Conservation (phyloP, 768 basidiomycete species). For the Phylloporus arenicola region DNA sequence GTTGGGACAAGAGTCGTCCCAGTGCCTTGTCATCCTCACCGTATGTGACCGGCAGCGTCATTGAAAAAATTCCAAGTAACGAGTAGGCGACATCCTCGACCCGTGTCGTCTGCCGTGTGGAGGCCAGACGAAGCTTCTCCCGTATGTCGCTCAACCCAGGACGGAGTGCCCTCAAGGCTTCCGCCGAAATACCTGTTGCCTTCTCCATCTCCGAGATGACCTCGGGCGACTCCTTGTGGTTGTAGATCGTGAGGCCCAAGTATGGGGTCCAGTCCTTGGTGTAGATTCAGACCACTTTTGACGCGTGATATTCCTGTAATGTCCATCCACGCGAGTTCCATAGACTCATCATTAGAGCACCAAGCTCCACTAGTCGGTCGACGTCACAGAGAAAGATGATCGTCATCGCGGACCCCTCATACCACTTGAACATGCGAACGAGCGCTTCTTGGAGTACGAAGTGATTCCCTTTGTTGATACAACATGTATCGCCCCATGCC, state of each 20-base stretch:
- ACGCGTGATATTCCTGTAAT: neutral
- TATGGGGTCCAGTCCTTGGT: neutral
- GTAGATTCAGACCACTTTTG: neutral
- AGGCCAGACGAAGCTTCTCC: neutral
- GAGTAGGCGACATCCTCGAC: neutral
- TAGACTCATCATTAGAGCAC: neutral
- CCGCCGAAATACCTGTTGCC: no score
- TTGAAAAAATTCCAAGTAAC: neutral
- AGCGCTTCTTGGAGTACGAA: neutral
- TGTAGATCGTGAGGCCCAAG: neutral
- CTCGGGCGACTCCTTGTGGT: no score
- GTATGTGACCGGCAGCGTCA: neutral
- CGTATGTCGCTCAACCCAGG: neutral
- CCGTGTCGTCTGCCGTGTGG: neutral
- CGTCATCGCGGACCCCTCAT: neutral
- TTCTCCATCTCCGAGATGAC: no score
- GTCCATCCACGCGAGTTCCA: neutral
- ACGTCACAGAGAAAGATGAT: neutral
- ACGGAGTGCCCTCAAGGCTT: no score
- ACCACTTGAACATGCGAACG: neutral
- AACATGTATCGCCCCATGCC: neutral
- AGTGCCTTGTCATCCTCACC: constrained; percentile 4
- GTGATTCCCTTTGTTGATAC: neutral
- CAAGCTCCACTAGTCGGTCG: neutral
- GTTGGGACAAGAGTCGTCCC: constrained; percentile 2